These are phyloP conservation scores for Neurospora terricola DNA, from an alignment of 495 filamentous ascomycete species.

Conservation along the genomic window DNA sequence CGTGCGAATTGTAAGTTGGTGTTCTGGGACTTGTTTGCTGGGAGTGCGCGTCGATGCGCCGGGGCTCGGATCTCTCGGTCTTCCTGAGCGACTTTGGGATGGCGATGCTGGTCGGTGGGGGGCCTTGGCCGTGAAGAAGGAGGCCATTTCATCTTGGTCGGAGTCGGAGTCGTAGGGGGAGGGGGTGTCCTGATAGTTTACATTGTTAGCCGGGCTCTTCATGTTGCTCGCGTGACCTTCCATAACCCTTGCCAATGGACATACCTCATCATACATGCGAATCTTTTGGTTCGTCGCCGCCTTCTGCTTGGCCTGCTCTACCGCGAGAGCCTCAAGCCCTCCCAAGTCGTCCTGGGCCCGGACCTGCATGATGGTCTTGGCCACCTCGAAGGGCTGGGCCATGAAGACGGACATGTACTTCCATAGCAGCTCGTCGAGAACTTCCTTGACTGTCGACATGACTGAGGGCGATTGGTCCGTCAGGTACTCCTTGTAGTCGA, in stretches of 20 bases:
- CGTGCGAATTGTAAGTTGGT: conserved; percentile 58
- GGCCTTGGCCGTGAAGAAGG: conserved; percentile 56
- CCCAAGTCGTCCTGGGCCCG: conserved; percentile 43
- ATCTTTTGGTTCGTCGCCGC: conserved; percentile 28
- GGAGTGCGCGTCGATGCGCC: conserved; percentile 14
- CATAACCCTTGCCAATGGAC: background rate
- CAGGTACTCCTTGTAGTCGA: conserved; percentile 84
- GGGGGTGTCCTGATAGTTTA: conserved; percentile 5
- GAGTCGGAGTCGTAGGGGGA: conserved; percentile 48
- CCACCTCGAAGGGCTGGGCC: conserved; percentile 93
- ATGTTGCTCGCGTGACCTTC: background rate
- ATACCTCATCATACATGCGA: conserved; percentile 41
- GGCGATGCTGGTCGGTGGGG: conserved; percentile 47
- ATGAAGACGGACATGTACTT: conserved; percentile 77
- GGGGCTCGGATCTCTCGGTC: conserved; percentile 21
- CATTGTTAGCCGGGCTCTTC: too few relatives aligned
- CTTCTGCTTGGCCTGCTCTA: conserved; percentile 15
- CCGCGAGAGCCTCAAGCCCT: conserved; percentile 16
- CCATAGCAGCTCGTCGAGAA: conserved; percentile 71
- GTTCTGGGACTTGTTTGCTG: conserved; percentile 28
- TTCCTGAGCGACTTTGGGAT: conserved; percentile 30
- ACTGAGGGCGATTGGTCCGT: conserved; percentile 65
- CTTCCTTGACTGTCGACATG: conserved; percentile 56
- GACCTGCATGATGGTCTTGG: conserved; percentile 85
- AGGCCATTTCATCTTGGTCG: conserved; percentile 69